phyloP scores from a whole-genome alignment of 164 flowering plant species.

The Umbilicus rupestris region DNA sequence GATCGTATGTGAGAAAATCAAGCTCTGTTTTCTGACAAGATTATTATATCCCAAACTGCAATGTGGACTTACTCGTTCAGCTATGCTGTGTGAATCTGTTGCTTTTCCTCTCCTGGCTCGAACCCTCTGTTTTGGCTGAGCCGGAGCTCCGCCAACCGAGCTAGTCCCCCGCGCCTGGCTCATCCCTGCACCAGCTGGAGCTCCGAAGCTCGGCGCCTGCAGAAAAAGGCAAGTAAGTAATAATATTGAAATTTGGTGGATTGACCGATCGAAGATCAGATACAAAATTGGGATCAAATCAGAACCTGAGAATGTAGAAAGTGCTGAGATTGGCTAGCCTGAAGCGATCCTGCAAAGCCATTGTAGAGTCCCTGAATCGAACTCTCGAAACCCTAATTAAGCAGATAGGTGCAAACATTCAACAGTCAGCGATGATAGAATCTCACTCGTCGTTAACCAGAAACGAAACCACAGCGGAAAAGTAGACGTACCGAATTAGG shows the following conservation, averaged over 20 bases:
- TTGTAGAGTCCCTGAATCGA: conserved; percentile 4
- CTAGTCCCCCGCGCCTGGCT: conserved; percentile 35
- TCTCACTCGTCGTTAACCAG: not conserved
- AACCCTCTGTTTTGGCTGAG: conserved; percentile 59
- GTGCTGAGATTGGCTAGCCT: not conserved
- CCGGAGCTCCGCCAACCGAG: conserved; percentile 26
- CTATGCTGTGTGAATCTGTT: conserved; percentile 97
- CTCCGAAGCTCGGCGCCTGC: conserved; percentile 38
- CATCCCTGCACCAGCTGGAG: conserved; percentile 22
- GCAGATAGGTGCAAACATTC: not conserved
- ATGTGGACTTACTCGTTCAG: conserved; percentile 62
- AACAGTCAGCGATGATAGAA: too few relatives aligned
- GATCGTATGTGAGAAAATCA: not conserved
- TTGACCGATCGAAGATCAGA: too few relatives aligned
- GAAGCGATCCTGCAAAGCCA: not conserved
- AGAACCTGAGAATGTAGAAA: not conserved
- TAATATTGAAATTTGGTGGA: not conserved
- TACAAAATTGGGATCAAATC: not conserved
- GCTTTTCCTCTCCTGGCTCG: conserved; percentile 98
- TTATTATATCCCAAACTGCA: too few relatives aligned
- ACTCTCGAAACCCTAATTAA: not conserved
- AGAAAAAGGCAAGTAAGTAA: too few relatives aligned
- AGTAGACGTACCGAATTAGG: not conserved
- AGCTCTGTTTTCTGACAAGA: not conserved
- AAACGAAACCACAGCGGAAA: not conserved